Evolutionary conservation across 2,329 filamentous ascomycete genomes (phyloP).

Genomic region (Apiospora rasikravindrae): DNA sequence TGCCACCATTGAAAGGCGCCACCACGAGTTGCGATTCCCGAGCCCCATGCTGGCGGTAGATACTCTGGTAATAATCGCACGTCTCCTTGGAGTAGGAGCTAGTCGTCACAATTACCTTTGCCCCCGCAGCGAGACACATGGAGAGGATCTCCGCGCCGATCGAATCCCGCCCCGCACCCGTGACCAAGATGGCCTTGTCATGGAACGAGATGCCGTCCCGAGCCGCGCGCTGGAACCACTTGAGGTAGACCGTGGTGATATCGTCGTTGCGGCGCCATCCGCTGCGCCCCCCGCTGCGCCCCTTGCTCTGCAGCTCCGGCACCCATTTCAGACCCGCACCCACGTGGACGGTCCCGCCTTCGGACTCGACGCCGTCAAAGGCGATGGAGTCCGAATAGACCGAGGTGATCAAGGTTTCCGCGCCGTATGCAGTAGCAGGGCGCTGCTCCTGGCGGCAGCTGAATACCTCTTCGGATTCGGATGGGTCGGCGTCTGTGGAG

Average conservation of each 20-base stretch:
- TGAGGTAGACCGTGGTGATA: constrained; percentile 24
- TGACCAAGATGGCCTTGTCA: constrained; percentile 41
- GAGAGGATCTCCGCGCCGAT: constrained; percentile 42
- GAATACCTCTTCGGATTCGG: background rate
- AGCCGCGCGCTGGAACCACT: constrained; percentile 20
- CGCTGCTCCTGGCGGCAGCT: background rate
- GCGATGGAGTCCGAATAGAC: background rate
- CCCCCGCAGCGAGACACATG: constrained; percentile 40
- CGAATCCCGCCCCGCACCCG: constrained; percentile 42
- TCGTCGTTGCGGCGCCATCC: constrained; percentile 23
- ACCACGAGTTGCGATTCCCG: constrained; percentile 42
- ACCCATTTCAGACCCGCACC: constrained; percentile 19
- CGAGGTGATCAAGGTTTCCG: background rate
- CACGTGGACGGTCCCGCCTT: constrained; percentile 7
- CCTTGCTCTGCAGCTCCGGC: constrained; percentile 23
- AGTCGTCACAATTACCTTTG: constrained; percentile 46
- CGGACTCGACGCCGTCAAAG: background rate
- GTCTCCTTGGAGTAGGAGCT: constrained; percentile 37
- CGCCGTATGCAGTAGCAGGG: background rate
- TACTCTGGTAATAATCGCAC: constrained; percentile 39
- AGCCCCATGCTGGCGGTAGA: constrained; percentile 41
- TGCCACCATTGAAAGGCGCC: constrained; percentile 47
- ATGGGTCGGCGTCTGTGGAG: background rate
- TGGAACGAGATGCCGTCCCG: constrained; percentile 33
- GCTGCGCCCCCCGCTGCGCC: constrained; percentile 18